Percentiles rank a stretch among this genome's conserved stretches.
These are phyloP conservation scores for Cinchona pubescens DNA, from an alignment of 257 asterid genomes.

Conservation along the genomic window DNA sequence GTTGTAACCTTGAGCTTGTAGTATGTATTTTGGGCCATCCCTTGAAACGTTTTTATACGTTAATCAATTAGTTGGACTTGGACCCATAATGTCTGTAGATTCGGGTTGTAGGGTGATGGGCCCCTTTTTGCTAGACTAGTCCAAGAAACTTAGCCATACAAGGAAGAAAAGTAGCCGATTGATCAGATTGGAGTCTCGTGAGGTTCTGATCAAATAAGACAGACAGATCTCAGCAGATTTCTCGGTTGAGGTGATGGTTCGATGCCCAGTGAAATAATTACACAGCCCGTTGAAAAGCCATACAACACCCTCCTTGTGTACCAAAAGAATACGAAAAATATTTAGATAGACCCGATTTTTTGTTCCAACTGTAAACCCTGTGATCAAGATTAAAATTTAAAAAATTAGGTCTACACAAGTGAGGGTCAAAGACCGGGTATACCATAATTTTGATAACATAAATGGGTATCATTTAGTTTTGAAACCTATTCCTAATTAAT, in stretches of 20 bases:
- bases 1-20: too few species aligned
- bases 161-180: background rate
- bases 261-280: background rate
- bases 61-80: background rate
- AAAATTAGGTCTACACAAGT: too few species aligned
- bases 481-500: too few species aligned
- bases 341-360: background rate
- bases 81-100: background rate
- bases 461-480: too few species aligned
- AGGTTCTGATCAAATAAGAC: conserved; percentile 7
- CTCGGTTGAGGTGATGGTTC: conserved; percentile 14
- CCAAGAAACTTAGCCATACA: too few species aligned
- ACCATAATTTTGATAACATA: too few species aligned
- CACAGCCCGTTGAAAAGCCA: background rate
- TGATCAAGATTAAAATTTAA: too few species aligned
- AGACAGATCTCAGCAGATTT: background rate
- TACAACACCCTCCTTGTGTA: background rate
- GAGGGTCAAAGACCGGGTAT: background rate
- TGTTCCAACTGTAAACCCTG: too few species aligned
- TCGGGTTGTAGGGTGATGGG: background rate
- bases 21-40: too few species aligned
- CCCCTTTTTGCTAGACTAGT: background rate
- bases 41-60: background rate
- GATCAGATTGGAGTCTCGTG: background rate
- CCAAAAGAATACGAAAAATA: background rate